Base-by-base conservation (phyloP, 352 stramenopile species). In the Albugo candida region DNA sequence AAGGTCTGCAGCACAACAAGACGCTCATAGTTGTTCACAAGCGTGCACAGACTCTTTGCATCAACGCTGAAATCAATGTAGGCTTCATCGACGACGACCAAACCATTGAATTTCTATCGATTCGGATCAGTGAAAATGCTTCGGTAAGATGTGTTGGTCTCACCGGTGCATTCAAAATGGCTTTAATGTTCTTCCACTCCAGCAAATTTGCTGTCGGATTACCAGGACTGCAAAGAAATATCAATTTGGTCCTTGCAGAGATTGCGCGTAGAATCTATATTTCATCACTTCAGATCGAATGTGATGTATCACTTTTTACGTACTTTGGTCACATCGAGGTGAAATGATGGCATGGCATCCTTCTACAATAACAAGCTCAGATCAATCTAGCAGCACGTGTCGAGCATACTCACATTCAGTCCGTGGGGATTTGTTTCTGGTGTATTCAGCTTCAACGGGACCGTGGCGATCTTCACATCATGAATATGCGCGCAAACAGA, bases 11-110 rank as follows among this genome's bases (percentile, higher is more conserved):
- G 64, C 21, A 99, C 94, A 20, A 98, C 91, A 35, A 98, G 66
- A 44, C 95, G 89, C 41, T 79, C 78, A 62, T 97, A 86, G 60
- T 89, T 78, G 46, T 83, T 80, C 39, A 98, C 71, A 20, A 98
- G 68, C 35, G 72, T 83, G 47, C 77, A 86, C 20, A 89, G 60
- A 34, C 75, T 91, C 11, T 60, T 48, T 10, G 62, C 64, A 12
- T 80, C 70, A 8, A 31, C 24, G 8, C 75, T 73, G 63, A 98
- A 99, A 62, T 99, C 95, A 19, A 99, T 80, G 64, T 99, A 99
- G 0, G 95, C 95, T 65, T 99, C 95, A 56, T 99, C 95, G 13
- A 98, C 93, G 27, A 98, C 91, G n/a, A 99, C 80, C 31, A 99
- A 82, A 21, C 87, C 83, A 58, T 89, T 93, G 36, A 65, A 64